A percentile compares a stretch with the other conserved stretches of the same genome.
phyloP scores from a whole-genome alignment of 208 protist genomes.

The Naegleria gruberi region DNA sequence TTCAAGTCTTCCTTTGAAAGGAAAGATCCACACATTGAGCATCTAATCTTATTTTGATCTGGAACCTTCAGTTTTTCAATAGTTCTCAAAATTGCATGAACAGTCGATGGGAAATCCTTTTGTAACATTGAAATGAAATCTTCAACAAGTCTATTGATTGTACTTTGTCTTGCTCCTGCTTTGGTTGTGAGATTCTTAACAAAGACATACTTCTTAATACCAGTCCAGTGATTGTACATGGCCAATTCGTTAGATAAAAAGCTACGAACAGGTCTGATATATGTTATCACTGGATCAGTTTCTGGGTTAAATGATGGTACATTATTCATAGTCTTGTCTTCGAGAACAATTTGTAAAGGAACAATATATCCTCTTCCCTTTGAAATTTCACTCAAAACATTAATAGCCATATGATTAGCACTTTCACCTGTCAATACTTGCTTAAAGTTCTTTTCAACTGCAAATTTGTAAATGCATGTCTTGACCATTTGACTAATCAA shows the following conservation, averaged over 20 bases:
- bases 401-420: background rate
- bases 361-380: background rate
- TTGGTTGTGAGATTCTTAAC: background rate
- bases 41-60: background rate
- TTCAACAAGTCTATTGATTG: background rate
- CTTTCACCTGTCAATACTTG: background rate
- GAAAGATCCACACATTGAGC: background rate
- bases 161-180: background rate
- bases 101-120: background rate
- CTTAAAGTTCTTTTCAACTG: background rate
- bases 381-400: background rate
- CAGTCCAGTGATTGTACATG: background rate
- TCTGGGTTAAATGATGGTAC: background rate
- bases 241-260: background rate
- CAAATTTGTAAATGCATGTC: constrained; percentile 5
- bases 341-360: background rate
- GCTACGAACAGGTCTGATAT: background rate
- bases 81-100: background rate
- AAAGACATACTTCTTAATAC: background rate
- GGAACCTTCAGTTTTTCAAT: constrained; percentile 13
- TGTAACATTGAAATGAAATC: background rate
- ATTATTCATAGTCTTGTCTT: background rate
- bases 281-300: background rate
- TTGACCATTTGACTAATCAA: background rate
- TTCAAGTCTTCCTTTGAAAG: background rate